Conservation (phyloP, 2,329 filamentous ascomycete genomes). For the Mycocentrospora acerina region DNA sequence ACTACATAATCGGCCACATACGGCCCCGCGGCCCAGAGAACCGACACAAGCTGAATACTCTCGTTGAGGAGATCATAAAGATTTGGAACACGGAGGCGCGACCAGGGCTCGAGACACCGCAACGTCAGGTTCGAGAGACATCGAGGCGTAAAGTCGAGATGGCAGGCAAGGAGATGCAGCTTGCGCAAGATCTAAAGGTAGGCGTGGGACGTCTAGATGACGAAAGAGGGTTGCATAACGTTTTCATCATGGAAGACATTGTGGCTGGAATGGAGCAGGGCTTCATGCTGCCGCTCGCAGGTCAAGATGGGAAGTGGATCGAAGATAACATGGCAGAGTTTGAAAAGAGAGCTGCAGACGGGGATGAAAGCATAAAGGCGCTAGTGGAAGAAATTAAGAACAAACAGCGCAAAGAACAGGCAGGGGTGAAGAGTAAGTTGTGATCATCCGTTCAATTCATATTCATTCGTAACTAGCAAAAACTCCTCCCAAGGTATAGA, state of each 20-base stretch:
- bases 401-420: not conserved
- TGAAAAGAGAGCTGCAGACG: constrained; percentile 18
- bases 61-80: constrained; percentile 10
- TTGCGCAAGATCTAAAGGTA: not conserved
- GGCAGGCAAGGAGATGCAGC: not conserved
- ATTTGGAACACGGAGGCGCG: constrained; percentile 21
- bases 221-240: constrained; percentile 18
- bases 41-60: constrained; percentile 6
- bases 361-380: constrained; percentile 23
- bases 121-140: too few relatives aligned
- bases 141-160: not conserved
- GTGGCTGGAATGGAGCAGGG: constrained; percentile 29
- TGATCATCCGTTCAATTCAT: too few relatives aligned
- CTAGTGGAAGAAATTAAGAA: constrained; percentile 16
- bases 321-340: constrained; percentile 22
- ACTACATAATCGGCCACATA: constrained; percentile 25
- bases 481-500: too few relatives aligned
- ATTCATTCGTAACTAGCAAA: too few relatives aligned
- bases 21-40: constrained; percentile 17
- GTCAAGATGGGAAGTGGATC: constrained; percentile 26
- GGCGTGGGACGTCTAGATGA: constrained; percentile 17
- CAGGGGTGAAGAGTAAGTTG: constrained; percentile 1
- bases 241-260: constrained; percentile 31
- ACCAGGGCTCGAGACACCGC: not conserved
- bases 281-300: constrained; percentile 24